Percentiles rank a stretch among this genome's conserved stretches.
phyloP scores from a whole-genome alignment of 306 rosid genomes.

The Pueraria montana region DNA sequence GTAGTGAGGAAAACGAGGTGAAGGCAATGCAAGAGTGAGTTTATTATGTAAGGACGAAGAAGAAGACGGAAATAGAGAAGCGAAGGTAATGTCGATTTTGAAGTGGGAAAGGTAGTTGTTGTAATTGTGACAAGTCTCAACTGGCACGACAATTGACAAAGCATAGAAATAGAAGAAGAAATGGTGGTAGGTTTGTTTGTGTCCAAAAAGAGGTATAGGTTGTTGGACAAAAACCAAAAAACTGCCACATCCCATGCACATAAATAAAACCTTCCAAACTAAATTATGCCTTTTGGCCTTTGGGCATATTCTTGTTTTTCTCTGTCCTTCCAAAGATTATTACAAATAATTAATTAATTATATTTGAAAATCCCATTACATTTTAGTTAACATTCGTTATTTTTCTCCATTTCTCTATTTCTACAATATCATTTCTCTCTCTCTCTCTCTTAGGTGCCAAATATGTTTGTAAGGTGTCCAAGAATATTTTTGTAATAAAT shows the following conservation, averaged over 20 bases:
- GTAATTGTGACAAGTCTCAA: neutral
- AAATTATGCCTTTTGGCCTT: neutral
- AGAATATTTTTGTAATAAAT: too few relatives aligned
- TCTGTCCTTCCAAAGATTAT: neutral
- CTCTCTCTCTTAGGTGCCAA: too few relatives aligned
- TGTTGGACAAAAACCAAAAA: neutral
- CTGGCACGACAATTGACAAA: neutral
- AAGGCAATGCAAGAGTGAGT: neutral
- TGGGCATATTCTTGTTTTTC: neutral
- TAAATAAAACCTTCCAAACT: neutral
- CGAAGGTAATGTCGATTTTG: neutral
- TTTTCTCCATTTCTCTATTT: too few relatives aligned
- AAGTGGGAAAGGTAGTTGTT: constrained; percentile 22
- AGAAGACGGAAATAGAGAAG: constrained; percentile 38
- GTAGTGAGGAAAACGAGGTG: constrained; percentile 51
- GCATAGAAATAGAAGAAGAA: constrained; percentile 48
- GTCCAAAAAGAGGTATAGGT: constrained; percentile 28
- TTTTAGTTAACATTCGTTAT: too few relatives aligned
- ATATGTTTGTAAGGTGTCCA: too few relatives aligned
- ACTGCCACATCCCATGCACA: neutral
- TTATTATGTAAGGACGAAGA: too few relatives aligned
- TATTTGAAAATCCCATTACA: too few relatives aligned
- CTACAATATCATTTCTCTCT: too few relatives aligned
- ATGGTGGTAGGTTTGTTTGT: constrained; percentile 12
- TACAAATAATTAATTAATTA: neutral